Evolutionary conservation across 208 protist genomes (phyloP).

Genomic region (Leishmania turanica): DNA sequence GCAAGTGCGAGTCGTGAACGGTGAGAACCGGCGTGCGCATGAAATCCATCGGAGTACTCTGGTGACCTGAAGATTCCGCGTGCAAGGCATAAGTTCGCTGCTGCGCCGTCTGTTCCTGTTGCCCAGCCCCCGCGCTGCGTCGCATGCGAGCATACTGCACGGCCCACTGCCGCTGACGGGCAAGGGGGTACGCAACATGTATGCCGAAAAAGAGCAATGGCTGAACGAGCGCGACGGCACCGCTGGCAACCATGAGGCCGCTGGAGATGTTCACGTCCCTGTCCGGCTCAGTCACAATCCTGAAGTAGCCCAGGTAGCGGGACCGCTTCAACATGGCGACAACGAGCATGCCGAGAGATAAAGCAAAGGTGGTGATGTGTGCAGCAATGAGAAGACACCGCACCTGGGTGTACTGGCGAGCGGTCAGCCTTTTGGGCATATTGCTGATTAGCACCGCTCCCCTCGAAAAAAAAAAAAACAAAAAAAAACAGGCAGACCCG

Average conservation of each 20-base stretch:
- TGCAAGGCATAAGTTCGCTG: not conserved
- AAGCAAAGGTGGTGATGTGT: not conserved
- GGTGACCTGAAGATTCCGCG: not conserved
- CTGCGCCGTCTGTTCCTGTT: not conserved
- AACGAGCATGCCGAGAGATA: not conserved
- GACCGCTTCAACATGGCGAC: not conserved
- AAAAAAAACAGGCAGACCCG: not conserved
- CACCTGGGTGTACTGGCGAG: conserved; percentile 3
- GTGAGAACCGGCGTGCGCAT: not conserved
- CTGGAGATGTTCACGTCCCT: not conserved
- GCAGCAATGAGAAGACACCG: conserved; percentile 1
- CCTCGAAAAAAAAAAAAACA: no score
- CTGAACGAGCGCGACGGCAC: not conserved
- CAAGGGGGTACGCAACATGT: conserved; percentile 2
- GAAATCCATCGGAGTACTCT: not conserved
- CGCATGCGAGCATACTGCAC: not conserved
- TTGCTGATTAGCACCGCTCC: not conserved
- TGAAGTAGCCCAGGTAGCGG: not conserved
- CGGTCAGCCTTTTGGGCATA: not conserved
- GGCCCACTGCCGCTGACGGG: conserved; percentile 1
- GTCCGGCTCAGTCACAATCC: not conserved
- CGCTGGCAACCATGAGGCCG: conserved; percentile 1
- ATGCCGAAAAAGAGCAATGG: conserved; percentile 4
- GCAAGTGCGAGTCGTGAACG: not conserved
- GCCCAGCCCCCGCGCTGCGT: no score